A percentile compares a stretch with the other conserved stretches of the same genome.
phyloP scores from a whole-genome alignment of 2,329 filamentous ascomycete genomes.

The Penicillium hesseltinei region DNA sequence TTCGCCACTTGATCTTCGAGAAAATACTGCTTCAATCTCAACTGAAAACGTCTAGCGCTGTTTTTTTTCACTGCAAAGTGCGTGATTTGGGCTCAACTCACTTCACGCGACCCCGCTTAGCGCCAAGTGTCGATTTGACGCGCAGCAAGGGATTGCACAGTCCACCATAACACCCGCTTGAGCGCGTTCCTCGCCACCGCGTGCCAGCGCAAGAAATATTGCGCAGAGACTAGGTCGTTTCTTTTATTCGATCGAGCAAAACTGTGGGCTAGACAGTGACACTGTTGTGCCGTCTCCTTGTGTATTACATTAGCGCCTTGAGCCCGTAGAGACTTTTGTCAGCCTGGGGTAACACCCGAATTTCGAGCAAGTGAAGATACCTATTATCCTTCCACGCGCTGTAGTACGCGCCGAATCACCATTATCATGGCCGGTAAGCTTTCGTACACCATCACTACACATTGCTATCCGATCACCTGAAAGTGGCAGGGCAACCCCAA shows the following conservation, averaged over 20 bases:
- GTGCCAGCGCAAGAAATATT: slow-evolving; percentile 11
- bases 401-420: slow-evolving; percentile 37
- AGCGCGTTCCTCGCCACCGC: slow-evolving; percentile 18
- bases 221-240: slow-evolving; percentile 24
- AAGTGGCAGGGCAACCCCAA: slow-evolving; percentile 3
- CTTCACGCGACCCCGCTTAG: slow-evolving; percentile 33
- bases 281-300: slow-evolving; percentile 34
- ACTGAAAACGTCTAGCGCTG: background rate
- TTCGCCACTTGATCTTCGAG: background rate
- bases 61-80: background rate
- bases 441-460: slow-evolving; percentile 30
- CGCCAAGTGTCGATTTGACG: slow-evolving; percentile 26
- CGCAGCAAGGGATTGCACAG: slow-evolving; percentile 28
- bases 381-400: slow-evolving; percentile 28
- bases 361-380: slow-evolving; percentile 20
- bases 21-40: background rate
- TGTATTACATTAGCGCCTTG: slow-evolving; percentile 43
- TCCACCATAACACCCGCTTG: slow-evolving; percentile 15
- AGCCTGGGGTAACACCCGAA: slow-evolving; percentile 28
- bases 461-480: slow-evolving; percentile 2
- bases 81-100: background rate
- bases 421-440: slow-evolving; percentile 63
- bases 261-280: slow-evolving; percentile 31
- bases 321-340: slow-evolving; percentile 41
- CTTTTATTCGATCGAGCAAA: slow-evolving; percentile 34